These are phyloP conservation scores for Echium plantagineum DNA, from an alignment of 257 asterid species.

Conservation along the genomic window DNA sequence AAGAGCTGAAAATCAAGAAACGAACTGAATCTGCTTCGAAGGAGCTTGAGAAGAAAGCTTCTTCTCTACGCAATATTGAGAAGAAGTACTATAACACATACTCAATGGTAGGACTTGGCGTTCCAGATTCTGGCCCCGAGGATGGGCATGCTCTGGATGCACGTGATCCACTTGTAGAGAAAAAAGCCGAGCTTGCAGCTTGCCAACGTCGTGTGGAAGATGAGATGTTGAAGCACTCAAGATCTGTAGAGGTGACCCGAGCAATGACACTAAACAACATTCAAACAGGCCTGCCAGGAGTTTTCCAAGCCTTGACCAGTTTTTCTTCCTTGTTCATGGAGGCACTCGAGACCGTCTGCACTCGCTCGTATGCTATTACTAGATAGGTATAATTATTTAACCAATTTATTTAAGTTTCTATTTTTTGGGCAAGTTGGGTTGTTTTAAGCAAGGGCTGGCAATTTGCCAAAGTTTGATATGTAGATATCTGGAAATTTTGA, in stretches of 20 bases:
- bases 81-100: conserved; percentile 69
- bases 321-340: conserved; percentile 70
- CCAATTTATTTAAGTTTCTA: conserved; percentile 9
- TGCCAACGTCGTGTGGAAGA: conserved; percentile 91
- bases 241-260: conserved; percentile 83
- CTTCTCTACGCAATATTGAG: conserved; percentile 71
- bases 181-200: conserved; percentile 69
- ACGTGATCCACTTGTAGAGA: conserved; percentile 86
- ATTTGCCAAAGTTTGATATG: conserved; percentile 25
- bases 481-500: conserved; percentile 64
- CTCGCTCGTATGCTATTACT: conserved; percentile 69
- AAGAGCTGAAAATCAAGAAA: conserved; percentile 80
- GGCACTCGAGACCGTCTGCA: conserved; percentile 74
- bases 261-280: conserved; percentile 86
- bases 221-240: conserved; percentile 67
- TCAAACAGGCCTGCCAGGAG: conserved; percentile 95
- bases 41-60: conserved; percentile 87
- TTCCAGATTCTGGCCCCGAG: conserved; percentile 55
- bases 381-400: conserved; percentile 9
- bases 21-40: conserved; percentile 55
- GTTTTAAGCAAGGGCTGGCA: conserved; percentile 25
- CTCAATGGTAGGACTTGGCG: conserved; percentile 79
- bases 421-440: conserved; percentile 23
- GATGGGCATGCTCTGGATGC: conserved; percentile 56
- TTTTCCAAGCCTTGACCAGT: conserved; percentile 95